phyloP scores from a whole-genome alignment of 2,329 filamentous ascomycete species.

The Pseudogymnoascus pannorum region DNA sequence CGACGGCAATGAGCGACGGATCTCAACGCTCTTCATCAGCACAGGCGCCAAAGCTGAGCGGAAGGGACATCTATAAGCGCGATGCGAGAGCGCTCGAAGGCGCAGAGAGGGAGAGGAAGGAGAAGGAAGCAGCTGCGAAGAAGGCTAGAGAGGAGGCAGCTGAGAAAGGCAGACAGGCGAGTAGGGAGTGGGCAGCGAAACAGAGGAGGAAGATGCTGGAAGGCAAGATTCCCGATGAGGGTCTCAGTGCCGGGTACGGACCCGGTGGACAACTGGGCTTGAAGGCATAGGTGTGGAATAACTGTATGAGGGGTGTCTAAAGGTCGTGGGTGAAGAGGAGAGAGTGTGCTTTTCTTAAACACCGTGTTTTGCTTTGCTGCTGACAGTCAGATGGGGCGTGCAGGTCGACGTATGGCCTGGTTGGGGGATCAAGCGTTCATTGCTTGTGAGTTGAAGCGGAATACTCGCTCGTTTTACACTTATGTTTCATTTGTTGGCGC shows the following conservation, averaged over 20 bases:
- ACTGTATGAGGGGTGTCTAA: neutral
- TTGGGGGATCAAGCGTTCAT: neutral
- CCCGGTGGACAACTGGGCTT: conserved; percentile 23
- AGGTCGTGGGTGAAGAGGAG: neutral
- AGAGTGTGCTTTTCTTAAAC: neutral
- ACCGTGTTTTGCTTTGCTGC: neutral
- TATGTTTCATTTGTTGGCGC: conserved; percentile 5
- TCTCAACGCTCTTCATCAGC: conserved; percentile 2
- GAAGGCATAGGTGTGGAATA: conserved; percentile 3
- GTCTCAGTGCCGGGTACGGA: conserved; percentile 21
- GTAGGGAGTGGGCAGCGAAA: conserved; percentile 57
- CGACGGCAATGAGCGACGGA: neutral
- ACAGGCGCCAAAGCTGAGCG: conserved; percentile 26
- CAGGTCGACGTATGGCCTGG: neutral
- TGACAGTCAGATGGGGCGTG: neutral
- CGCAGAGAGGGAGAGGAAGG: conserved; percentile 45
- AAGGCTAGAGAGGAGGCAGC: conserved; percentile 52
- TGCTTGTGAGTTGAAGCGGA: neutral
- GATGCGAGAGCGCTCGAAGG: conserved; percentile 43
- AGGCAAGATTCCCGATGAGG: conserved; percentile 17
- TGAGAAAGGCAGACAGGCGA: conserved; percentile 50
- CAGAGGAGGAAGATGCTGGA: conserved; percentile 30
- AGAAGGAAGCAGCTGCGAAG: conserved; percentile 47
- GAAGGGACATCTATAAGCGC: conserved; percentile 45
- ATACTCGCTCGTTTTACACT: neutral